Evolutionary conservation across 495 filamentous ascomycete species (phyloP).

Genomic region (Talaromyces wortmannii): DNA sequence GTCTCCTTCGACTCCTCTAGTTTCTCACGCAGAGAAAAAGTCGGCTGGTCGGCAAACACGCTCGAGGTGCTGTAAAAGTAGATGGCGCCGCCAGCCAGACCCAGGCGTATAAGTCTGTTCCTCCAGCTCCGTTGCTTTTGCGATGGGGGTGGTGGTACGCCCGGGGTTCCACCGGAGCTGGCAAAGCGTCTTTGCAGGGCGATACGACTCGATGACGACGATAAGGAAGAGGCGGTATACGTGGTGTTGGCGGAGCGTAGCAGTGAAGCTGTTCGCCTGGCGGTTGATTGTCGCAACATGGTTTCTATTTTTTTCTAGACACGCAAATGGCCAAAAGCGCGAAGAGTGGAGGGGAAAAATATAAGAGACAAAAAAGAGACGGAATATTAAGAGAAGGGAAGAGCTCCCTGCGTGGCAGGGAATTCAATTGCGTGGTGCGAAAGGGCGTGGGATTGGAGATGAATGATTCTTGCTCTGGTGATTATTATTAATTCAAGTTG

Average conservation of each 20-base stretch:
- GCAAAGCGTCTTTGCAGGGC: conserved; percentile 54
- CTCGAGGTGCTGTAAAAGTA: conserved; percentile 92
- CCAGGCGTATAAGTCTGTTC: conserved; percentile 64
- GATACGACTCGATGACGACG: conserved; percentile 30
- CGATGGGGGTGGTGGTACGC: conserved; percentile 35
- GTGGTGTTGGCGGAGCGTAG: conserved; percentile 2
- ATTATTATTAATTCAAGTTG: background rate
- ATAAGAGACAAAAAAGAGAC: background rate
- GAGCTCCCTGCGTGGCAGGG: background rate
- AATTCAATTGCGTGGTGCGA: background rate
- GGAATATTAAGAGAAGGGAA: background rate
- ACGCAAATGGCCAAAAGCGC: background rate
- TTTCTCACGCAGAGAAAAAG: conserved; percentile 15
- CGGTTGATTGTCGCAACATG: conserved; percentile 4
- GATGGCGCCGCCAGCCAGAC: conserved; percentile 65
- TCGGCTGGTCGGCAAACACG: conserved; percentile 76
- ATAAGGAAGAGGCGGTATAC: conserved; percentile 19
- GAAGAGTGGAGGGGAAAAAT: background rate
- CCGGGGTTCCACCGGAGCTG: conserved; percentile 40
- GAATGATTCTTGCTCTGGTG: background rate
- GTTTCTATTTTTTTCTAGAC: background rate
- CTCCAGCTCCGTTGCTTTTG: conserved; percentile 76
- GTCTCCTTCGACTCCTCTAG: background rate
- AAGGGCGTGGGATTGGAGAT: background rate
- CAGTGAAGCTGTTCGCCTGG: conserved; percentile 1